These are phyloP conservation scores for Tripterygium wilfordii DNA, from an alignment of 177 flowering plant species.

Conservation along the genomic window DNA sequence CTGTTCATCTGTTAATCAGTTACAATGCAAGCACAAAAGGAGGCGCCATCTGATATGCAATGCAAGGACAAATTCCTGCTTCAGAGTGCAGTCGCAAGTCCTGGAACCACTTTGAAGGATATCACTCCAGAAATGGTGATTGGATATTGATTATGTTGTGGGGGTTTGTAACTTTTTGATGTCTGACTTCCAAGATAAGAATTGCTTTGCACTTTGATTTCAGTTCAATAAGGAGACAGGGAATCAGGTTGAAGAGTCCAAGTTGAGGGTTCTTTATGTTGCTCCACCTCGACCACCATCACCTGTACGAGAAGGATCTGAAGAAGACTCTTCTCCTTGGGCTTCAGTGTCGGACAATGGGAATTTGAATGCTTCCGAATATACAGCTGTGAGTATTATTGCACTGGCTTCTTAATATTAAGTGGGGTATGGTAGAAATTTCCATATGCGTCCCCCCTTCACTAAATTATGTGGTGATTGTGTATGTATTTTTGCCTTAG, in stretches of 20 bases:
- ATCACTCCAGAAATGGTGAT: constrained; percentile 67
- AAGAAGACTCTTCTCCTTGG: constrained; percentile 64
- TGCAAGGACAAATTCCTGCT: constrained; percentile 81
- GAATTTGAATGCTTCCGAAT: constrained; percentile 31
- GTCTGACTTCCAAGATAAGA: no score
- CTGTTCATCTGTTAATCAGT: constrained; percentile 24
- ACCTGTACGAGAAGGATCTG: constrained; percentile 68
- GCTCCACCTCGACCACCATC: constrained; percentile 77
- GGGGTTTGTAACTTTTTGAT: background rate
- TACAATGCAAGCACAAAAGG: constrained; percentile 87
- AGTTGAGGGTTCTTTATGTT: constrained; percentile 66
- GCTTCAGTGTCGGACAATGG: constrained; percentile 69
- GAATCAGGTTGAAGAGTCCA: constrained; percentile 65
- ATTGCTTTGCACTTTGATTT: no score
- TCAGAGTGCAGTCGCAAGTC: constrained; percentile 48
- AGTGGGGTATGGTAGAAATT: background rate
- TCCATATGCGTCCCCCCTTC: no score
- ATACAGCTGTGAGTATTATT: constrained; percentile 34
- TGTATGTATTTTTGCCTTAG: constrained; percentile 23
- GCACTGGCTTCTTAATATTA: background rate
- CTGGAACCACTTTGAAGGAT: constrained; percentile 51
- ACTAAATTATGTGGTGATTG: constrained; percentile 5
- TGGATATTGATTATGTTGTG: no score
- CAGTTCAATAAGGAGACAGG: constrained; percentile 77
- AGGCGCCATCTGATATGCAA: constrained; percentile 58